Percentiles rank a stretch among this genome's conserved stretches.
These are phyloP conservation scores for Diutina rugosa DNA, from an alignment of 1,139 yeast species.

Conservation along the genomic window DNA sequence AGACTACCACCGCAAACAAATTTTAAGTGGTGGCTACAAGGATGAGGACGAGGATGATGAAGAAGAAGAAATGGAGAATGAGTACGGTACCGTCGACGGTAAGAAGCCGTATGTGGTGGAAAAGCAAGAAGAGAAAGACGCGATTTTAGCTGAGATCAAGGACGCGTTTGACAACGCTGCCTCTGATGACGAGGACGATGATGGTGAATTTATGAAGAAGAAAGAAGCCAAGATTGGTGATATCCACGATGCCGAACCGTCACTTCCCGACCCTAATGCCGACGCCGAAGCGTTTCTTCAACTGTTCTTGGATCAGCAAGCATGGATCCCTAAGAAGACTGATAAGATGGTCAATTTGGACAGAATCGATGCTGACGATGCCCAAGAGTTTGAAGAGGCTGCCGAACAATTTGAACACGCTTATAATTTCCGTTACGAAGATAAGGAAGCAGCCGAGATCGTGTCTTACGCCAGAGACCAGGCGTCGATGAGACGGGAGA, in stretches of 20 bases:
- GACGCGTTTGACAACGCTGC: conserved; percentile 42
- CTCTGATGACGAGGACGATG: conserved; percentile 31
- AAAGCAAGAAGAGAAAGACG: conserved; percentile 62
- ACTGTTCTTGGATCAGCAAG: conserved; percentile 62
- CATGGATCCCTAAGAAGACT: conserved; percentile 70
- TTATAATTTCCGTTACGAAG: conserved; percentile 90
- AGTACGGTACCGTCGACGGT: conserved; percentile 35
- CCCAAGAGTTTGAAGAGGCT: conserved; percentile 83
- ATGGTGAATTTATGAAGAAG: conserved; percentile 42
- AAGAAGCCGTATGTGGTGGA: conserved; percentile 61
- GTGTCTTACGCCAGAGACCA: conserved; percentile 95
- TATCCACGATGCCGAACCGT: not conserved
- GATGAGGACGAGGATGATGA: conserved; percentile 31
- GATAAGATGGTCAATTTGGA: conserved; percentile 47
- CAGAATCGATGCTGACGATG: conserved; percentile 49
- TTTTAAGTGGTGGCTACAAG: conserved; percentile 49
- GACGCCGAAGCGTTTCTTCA: conserved; percentile 59
- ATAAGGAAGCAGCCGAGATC: conserved; percentile 81
- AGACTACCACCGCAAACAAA: conserved; percentile 81
- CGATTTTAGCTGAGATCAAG: conserved; percentile 64
- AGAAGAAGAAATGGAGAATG: conserved; percentile 11
- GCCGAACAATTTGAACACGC: conserved; percentile 87
- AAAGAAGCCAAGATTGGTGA: conserved; percentile 11
- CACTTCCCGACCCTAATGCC: conserved; percentile 55
- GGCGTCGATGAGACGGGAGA: conserved; percentile 79